Evolutionary conservation across 352 stramenopile genomes (phyloP).

Genomic region (Pythium aphanidermatum): DNA sequence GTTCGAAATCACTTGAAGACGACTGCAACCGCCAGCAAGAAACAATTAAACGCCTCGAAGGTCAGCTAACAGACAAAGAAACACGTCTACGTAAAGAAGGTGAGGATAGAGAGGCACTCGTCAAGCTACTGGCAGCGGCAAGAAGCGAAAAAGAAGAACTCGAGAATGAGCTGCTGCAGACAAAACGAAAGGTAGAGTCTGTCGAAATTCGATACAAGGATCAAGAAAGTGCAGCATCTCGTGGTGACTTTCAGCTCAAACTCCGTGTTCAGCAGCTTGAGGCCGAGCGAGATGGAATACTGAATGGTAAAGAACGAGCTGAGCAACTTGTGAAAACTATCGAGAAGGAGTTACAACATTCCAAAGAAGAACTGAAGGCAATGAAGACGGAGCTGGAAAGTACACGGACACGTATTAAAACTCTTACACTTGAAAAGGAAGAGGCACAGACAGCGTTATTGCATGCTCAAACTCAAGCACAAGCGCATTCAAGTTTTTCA

Average conservation of each 20-base stretch:
- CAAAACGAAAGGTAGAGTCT: conserved; percentile 17
- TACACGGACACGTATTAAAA: conserved; percentile 10
- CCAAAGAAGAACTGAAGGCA: conserved; percentile 11
- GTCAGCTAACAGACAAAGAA: conserved; percentile 15
- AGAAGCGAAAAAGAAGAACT: conserved; percentile 17
- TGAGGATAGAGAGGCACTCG: conserved; percentile 16
- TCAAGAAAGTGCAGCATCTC: conserved; percentile 9
- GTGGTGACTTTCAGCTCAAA: conserved; percentile 21
- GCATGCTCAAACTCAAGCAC: background rate
- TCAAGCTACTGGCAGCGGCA: conserved; percentile 8
- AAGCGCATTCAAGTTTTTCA: background rate
- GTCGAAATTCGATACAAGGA: conserved; percentile 17
- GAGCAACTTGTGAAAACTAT: conserved; percentile 15
- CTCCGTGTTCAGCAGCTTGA: conserved; percentile 24
- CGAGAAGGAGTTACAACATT: conserved; percentile 12
- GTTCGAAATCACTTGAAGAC: conserved; percentile 21
- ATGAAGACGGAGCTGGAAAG: conserved; percentile 14
- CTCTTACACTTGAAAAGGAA: conserved; percentile 20
- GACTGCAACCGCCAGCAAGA: conserved; percentile 13
- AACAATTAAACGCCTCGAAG: conserved; percentile 16
- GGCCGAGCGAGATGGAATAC: conserved; percentile 13
- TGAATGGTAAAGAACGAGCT: conserved; percentile 8
- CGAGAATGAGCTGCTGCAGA: background rate
- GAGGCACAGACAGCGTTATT: conserved; percentile 19
- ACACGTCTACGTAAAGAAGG: conserved; percentile 4